Conservation (phyloP, 805 yeast genomes). For the Yarrowia osloensis region DNA sequence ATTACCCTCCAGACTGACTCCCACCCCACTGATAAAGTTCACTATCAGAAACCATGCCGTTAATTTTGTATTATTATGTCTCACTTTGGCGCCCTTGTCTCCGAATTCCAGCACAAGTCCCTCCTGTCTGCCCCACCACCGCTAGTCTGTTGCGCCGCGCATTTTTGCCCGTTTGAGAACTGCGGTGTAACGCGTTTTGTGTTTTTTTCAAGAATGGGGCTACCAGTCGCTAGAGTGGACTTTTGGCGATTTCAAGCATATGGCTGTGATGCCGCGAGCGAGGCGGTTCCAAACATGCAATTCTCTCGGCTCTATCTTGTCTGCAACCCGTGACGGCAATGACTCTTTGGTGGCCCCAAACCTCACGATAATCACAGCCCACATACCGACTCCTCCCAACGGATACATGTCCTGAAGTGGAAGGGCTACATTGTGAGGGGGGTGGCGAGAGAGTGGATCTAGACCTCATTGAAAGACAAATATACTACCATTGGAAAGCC, state of each 20-base stretch:
- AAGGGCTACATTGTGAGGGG: too few relatives aligned
- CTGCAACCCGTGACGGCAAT: too few relatives aligned
- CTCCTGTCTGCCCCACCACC: not conserved
- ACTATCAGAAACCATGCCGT: constrained; percentile 1
- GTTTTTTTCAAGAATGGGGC: not conserved
- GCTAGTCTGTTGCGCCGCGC: not conserved
- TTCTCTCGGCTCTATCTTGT: not conserved
- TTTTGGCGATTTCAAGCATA: not conserved
- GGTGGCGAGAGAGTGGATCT: not conserved
- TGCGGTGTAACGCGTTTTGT: not conserved
- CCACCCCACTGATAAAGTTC: not conserved
- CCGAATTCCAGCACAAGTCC: not conserved
- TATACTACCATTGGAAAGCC: not conserved
- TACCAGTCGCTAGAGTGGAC: not conserved
- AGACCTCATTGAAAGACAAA: too few relatives aligned
- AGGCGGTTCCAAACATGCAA: too few relatives aligned
- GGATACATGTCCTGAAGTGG: constrained; percentile 10
- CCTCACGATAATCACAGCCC: not conserved
- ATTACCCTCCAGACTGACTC: too few relatives aligned
- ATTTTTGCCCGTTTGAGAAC: constrained; percentile 2
- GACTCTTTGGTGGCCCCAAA: not conserved
- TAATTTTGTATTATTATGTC: not conserved
- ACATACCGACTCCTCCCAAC: not conserved
- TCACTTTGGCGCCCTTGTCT: not conserved
- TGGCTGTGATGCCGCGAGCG: not conserved